Conservation (phyloP, 2,329 filamentous ascomycete species). For the Phialocephala sp. region DNA sequence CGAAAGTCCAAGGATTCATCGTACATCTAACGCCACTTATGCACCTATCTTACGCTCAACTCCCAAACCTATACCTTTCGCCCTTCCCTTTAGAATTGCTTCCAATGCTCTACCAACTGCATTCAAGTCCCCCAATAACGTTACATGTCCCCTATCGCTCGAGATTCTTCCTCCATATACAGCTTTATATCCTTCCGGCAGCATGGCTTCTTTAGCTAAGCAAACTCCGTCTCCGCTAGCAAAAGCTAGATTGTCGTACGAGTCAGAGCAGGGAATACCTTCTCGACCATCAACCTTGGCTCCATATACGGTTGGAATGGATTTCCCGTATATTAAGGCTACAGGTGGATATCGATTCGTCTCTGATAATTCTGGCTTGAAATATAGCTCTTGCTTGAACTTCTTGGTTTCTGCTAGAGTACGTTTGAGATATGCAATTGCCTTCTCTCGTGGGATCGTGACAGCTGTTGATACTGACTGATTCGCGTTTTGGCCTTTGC, state of each 20-base stretch:
- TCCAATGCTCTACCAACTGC: conserved; percentile 77
- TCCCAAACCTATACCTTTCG: conserved; percentile 74
- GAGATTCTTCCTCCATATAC: conserved; percentile 76
- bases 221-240: conserved; percentile 89
- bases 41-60: conserved; percentile 9
- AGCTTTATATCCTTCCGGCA: conserved; percentile 78
- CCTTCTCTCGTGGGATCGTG: conserved; percentile 42
- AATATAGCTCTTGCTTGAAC: conserved; percentile 78
- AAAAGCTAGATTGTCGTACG: conserved; percentile 87
- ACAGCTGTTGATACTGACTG: conserved; percentile 42
- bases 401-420: conserved; percentile 72
- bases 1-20: conserved; percentile 1
- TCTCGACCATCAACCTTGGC: conserved; percentile 76
- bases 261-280: conserved; percentile 75
- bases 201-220: conserved; percentile 82
- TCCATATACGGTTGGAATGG: conserved; percentile 82
- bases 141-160: conserved; percentile 86
- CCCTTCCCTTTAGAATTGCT: conserved; percentile 69
- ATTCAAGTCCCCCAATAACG: conserved; percentile 82
- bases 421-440: conserved; percentile 71
- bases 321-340: conserved; percentile 85
- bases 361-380: conserved; percentile 61
- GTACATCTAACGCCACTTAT: conserved; percentile 7
- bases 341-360: conserved; percentile 82
- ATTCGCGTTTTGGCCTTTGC: conserved; percentile 34